phyloP scores from a whole-genome alignment of 208 protist species.

The Leishmania guyanensis region DNA sequence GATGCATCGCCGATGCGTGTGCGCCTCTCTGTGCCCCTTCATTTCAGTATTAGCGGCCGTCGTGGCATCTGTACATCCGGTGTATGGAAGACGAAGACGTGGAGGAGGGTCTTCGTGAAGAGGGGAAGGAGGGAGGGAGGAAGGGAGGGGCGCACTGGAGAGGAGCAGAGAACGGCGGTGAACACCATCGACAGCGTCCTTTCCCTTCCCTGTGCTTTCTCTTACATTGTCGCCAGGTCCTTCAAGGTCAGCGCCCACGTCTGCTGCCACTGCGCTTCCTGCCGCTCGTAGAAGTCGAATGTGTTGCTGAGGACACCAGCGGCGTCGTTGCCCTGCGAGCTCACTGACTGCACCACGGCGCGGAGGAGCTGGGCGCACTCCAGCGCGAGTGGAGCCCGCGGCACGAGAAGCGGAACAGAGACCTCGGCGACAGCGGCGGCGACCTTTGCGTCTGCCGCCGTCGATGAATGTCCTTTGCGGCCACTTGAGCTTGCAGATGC shows the following conservation, averaged over 20 bases:
- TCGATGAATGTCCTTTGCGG: slow-evolving; percentile 6
- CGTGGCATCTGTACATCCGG: slow-evolving; percentile 5
- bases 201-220: neutral
- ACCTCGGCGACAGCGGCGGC: slow-evolving; percentile 9
- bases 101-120: neutral
- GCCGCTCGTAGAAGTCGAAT: slow-evolving; percentile 57
- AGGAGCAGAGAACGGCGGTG: neutral
- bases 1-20: neutral
- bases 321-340: slow-evolving; percentile 40
- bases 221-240: slow-evolving; percentile 30
- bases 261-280: slow-evolving; percentile 57
- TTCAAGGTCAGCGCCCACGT: slow-evolving; percentile 65
- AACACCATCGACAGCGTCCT: neutral
- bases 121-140: neutral
- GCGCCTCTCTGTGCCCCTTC: neutral
- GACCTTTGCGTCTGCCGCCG: slow-evolving; percentile 6
- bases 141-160: neutral
- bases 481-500: neutral
- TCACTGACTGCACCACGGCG: slow-evolving; percentile 51
- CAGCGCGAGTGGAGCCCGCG: slow-evolving; percentile 54
- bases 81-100: neutral
- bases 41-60: neutral
- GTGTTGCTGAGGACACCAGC: slow-evolving; percentile 40
- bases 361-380: slow-evolving; percentile 60
- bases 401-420: slow-evolving; percentile 52